These are phyloP conservation scores for Fusarium nelsonii DNA, from an alignment of 2,329 filamentous ascomycete species.

Conservation along the genomic window DNA sequence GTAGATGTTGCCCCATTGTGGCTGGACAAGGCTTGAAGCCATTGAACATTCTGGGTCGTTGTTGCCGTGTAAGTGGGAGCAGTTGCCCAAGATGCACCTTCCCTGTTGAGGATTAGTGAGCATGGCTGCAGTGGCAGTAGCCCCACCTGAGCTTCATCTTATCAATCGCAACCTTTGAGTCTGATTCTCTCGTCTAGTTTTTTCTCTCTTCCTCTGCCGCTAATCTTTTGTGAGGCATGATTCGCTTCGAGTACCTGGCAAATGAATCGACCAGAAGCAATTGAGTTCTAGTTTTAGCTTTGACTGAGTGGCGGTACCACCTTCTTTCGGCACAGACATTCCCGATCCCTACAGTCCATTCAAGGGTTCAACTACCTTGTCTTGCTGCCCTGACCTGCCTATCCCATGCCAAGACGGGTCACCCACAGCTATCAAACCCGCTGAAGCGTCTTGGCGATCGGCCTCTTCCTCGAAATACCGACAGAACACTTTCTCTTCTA, in stretches of 20 bases:
- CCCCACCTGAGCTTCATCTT: constrained; percentile 39
- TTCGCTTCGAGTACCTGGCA: constrained; percentile 4
- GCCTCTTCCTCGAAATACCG: constrained; percentile 6
- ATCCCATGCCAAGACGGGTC: constrained; percentile 43
- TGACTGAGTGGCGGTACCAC: constrained; percentile 6
- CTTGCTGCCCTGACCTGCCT: not conserved
- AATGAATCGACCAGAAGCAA: not conserved
- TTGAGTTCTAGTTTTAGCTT: constrained; percentile 4
- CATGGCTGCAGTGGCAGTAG: not conserved
- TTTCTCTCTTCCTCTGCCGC: constrained; percentile 1
- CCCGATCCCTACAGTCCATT: constrained; percentile 10
- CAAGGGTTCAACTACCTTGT: not conserved
- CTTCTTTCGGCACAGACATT: constrained; percentile 16
- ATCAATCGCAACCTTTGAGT: constrained; percentile 39
- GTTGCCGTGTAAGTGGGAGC: constrained; percentile 15
- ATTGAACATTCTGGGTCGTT: constrained; percentile 24
- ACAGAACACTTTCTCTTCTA: not conserved
- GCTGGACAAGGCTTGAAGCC: constrained; percentile 34
- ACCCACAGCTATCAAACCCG: constrained; percentile 25
- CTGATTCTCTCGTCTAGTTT: constrained; percentile 1
- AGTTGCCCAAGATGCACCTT: not conserved
- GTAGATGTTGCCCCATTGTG: constrained; percentile 28
- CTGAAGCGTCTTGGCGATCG: constrained; percentile 40
- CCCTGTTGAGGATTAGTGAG: not conserved
- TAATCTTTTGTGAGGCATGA: constrained; percentile 13